Conservation (phyloP, 2,329 filamentous ascomycete genomes). For the Ophiostoma ulmi region DNA sequence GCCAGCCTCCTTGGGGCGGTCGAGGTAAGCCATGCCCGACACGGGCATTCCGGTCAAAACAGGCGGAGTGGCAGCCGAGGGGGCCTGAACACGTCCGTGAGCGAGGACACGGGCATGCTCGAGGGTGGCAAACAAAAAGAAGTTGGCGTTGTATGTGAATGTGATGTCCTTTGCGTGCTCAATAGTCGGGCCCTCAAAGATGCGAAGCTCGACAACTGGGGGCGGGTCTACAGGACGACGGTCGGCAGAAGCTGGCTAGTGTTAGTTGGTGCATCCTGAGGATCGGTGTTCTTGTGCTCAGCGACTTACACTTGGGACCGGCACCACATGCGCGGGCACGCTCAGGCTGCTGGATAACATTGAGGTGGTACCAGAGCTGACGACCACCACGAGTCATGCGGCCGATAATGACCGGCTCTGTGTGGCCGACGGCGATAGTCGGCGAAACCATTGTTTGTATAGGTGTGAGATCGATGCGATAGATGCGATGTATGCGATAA, state of each 20-base stretch:
- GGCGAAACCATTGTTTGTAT: slow-evolving; percentile 22
- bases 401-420: slow-evolving; percentile 33
- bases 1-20: slow-evolving; percentile 71
- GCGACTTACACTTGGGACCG: slow-evolving; percentile 78
- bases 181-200: slow-evolving; percentile 67
- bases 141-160: slow-evolving; percentile 90
- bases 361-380: slow-evolving; percentile 72
- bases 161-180: slow-evolving; percentile 66
- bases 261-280: not conserved
- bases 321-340: slow-evolving; percentile 92
- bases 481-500: not conserved
- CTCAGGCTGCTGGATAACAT: slow-evolving; percentile 89
- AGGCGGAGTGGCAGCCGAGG: slow-evolving; percentile 65
- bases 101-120: slow-evolving; percentile 81
- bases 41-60: slow-evolving; percentile 92
- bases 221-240: slow-evolving; percentile 90
- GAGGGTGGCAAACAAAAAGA: slow-evolving; percentile 92
- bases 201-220: slow-evolving; percentile 84
- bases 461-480: not conserved
- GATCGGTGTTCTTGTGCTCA: too few species aligned
- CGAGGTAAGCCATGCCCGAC: slow-evolving; percentile 91
- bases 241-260: slow-evolving; percentile 65
- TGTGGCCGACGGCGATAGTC: slow-evolving; percentile 27
- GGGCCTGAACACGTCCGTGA: slow-evolving; percentile 66
- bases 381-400: slow-evolving; percentile 69